Conservation (phyloP, 2,329 filamentous ascomycete genomes). For the Xylaria sp. region DNA sequence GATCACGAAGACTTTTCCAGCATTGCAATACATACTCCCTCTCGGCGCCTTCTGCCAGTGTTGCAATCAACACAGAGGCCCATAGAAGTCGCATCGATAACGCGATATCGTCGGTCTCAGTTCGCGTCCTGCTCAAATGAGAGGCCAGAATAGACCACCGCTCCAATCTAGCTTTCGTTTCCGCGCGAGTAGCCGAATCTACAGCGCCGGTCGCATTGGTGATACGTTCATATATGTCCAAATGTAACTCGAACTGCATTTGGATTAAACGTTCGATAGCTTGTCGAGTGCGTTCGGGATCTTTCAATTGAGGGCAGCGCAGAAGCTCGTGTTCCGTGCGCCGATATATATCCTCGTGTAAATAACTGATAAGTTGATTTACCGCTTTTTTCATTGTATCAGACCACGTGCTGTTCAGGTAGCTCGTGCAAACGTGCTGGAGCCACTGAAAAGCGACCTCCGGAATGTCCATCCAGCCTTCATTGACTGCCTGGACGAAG, state of each 20-base stretch:
- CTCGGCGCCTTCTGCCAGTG: constrained; percentile 47
- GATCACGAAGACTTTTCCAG: constrained; percentile 54
- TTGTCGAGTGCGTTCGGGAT: constrained; percentile 20
- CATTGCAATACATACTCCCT: constrained; percentile 53
- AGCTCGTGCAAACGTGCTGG: constrained; percentile 44
- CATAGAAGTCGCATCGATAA: constrained; percentile 52
- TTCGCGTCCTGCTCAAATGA: constrained; percentile 37
- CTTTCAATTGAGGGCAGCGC: constrained; percentile 15
- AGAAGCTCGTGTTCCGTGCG: constrained; percentile 42
- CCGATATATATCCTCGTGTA: constrained; percentile 49
- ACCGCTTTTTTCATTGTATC: constrained; percentile 52
- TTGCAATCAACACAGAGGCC: constrained; percentile 51
- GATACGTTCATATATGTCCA: constrained; percentile 56
- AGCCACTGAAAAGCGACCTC: constrained; percentile 58
- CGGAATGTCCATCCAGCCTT: constrained; percentile 48
- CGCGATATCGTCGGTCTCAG: constrained; percentile 33
- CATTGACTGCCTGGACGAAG: constrained; percentile 48
- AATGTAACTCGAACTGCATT: constrained; percentile 57
- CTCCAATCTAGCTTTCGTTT: constrained; percentile 45
- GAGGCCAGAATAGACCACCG: constrained; percentile 50
- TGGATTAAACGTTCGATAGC: constrained; percentile 44
- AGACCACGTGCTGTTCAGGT: constrained; percentile 52
- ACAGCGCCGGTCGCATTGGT: constrained; percentile 53
- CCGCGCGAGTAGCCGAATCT: constrained; percentile 43
- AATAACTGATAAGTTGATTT: constrained; percentile 50